Percentiles rank a stretch among this genome's conserved stretches.
phyloP scores from a whole-genome alignment of 225 moss, liverwort and hornwort species.

The Physcomitrium patens region DNA sequence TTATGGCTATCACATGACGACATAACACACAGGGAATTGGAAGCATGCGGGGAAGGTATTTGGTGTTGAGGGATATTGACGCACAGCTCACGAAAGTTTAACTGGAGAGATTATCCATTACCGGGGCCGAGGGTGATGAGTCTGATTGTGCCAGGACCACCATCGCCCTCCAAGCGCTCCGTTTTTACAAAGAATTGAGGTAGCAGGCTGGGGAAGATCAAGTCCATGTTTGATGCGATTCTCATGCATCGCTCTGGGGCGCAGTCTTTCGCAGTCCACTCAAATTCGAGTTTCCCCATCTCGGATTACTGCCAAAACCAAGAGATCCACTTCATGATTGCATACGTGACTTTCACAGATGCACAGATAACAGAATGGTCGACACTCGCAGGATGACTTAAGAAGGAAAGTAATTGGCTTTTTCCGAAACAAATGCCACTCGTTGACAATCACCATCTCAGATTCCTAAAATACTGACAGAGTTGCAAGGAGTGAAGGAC shows the following conservation, averaged over 20 bases:
- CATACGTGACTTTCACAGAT: background rate
- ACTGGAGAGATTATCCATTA: background rate
- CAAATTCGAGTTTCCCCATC: constrained; percentile 40
- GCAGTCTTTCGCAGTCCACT: constrained; percentile 38
- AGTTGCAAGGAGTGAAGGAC: background rate
- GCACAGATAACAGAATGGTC: background rate
- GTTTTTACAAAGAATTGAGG: constrained; percentile 40
- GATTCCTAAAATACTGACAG: background rate
- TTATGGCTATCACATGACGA: background rate
- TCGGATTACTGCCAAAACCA: background rate
- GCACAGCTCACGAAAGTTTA: too few species aligned
- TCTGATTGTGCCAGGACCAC: constrained; percentile 37
- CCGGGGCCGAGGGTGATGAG: constrained; percentile 33
- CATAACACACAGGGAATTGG: background rate
- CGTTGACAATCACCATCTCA: too few species aligned
- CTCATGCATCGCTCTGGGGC: constrained; percentile 39
- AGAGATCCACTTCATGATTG: background rate
- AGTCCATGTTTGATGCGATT: constrained; percentile 31
- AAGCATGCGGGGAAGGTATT: background rate
- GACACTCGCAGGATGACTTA: background rate
- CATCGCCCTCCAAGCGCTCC: constrained; percentile 51
- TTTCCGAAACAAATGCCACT: background rate
- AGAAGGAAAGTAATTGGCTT: background rate
- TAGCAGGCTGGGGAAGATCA: constrained; percentile 31
- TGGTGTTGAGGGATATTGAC: too few species aligned